Evolutionary conservation across 805 yeast genomes (phyloP), one percentile per base, ranked within the genome.

Genomic region (Yarrowia sp.): DNA sequence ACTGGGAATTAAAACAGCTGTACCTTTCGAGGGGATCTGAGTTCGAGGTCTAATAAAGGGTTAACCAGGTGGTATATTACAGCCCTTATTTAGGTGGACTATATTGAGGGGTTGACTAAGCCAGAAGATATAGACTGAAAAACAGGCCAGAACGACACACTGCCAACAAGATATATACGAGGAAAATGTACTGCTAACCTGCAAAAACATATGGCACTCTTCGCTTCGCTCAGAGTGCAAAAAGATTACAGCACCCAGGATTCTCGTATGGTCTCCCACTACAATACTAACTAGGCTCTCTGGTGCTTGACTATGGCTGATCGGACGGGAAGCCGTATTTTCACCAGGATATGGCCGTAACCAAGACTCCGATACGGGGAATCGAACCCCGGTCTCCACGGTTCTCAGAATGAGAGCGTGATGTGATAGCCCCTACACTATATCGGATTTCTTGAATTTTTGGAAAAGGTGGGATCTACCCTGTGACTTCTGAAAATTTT

Each of bases 351-450:
- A 48, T 48, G 55, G 55, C 55, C 55, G 41, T 33, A 38, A 51
- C 43, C 43, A 38, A 42, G 8, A 2, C 63, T 57, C 63, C 63
- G 63, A 57, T 42, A 57, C 63, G 63, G 63, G 63, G 63, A 57
- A 57, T 57, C 63, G 63, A 57, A 57, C 63, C 63, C 63, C 63
- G 63, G 63, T 57, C 63, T 57, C 60, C 60, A 51, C 60, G 60
- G 60, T 38, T 38, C 60, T 51, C 60, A 51, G n/a, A 14, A 51
- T 51, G 60, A 51, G 60, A 51, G 60, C 60, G 60, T 51, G 60
- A 51, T 51, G 60, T 51, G 60, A 51, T 51, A 51, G 60, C 60
- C 60, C 60, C 60, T 51, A 51, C 60, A 51, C 60, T 51, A 51
- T 51, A 51, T 51, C 60, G 60, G 60, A 51, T n/a, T 15, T 18